Conservation (phyloP, 2,329 filamentous ascomycete species). For the Sclerotinia glacialis region DNA sequence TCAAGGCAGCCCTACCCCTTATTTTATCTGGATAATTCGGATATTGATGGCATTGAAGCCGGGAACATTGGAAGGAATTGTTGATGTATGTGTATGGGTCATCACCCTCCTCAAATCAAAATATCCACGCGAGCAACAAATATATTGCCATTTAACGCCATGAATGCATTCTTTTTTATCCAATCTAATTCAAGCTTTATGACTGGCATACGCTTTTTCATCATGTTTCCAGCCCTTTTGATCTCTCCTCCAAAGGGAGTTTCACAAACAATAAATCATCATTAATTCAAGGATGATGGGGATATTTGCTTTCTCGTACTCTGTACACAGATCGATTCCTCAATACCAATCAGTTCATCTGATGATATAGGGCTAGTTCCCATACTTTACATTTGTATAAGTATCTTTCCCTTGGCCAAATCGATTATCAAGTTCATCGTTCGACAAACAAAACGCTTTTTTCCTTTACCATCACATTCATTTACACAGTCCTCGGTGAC, state of each 20-base stretch:
- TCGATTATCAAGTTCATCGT: background rate
- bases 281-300: background rate
- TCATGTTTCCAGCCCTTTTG: background rate
- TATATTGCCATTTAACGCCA: conserved; percentile 20
- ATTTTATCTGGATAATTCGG: background rate
- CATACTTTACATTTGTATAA: conserved; percentile 8
- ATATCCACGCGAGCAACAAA: conserved; percentile 16
- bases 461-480: conserved; percentile 22
- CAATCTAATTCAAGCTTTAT: conserved; percentile 1
- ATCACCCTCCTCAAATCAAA: conserved; percentile 6
- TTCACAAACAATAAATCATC: background rate
- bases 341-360: conserved; percentile 9
- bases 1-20: background rate
- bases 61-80: background rate
- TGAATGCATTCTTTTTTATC: background rate
- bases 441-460: conserved; percentile 15
- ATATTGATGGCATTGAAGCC: background rate
- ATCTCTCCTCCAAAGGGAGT: too few relatives aligned
- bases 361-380: background rate
- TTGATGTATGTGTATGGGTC: background rate
- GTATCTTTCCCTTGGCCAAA: conserved; percentile 8
- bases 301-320: background rate
- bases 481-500: conserved; percentile 20
- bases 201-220: background rate
- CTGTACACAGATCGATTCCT: background rate